Conservation (phyloP, 73 alveolate genomes). For the Stentor coeruleus region DNA sequence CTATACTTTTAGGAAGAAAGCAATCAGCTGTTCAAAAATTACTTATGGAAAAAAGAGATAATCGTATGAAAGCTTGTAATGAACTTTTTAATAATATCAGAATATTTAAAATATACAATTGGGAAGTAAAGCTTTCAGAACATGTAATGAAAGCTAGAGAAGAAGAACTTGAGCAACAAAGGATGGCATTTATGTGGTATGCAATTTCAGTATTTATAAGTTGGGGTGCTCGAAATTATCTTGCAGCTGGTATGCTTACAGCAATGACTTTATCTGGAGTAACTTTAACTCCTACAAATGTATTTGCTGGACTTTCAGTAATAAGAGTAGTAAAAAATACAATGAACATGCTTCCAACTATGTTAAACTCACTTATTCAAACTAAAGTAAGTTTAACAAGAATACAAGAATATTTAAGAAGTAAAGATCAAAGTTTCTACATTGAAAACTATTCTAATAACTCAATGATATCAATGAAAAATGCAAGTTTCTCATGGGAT, state of each 20-base stretch:
- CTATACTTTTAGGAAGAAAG: background rate
- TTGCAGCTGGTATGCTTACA: background rate
- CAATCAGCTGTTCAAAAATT: background rate
- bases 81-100: background rate
- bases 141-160: background rate
- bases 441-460: too few species aligned
- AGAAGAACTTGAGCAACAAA: background rate
- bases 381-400: background rate
- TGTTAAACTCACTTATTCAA: background rate
- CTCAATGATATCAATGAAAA: background rate
- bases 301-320: background rate
- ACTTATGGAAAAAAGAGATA: background rate
- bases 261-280: background rate
- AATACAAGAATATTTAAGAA: background rate
- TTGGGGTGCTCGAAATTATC: background rate
- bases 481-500: background rate
- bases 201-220: background rate
- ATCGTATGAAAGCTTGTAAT: background rate
- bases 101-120: too few species aligned
- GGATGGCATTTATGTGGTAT: background rate
- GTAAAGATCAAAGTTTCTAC: background rate
- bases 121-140: slow-evolving; percentile 1
- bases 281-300: background rate
- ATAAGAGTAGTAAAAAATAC: background rate
- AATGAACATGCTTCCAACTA: background rate